Evolutionary conservation across 2,329 filamentous ascomycete genomes (phyloP).

Genomic region (Sordariomycetes sp.): DNA sequence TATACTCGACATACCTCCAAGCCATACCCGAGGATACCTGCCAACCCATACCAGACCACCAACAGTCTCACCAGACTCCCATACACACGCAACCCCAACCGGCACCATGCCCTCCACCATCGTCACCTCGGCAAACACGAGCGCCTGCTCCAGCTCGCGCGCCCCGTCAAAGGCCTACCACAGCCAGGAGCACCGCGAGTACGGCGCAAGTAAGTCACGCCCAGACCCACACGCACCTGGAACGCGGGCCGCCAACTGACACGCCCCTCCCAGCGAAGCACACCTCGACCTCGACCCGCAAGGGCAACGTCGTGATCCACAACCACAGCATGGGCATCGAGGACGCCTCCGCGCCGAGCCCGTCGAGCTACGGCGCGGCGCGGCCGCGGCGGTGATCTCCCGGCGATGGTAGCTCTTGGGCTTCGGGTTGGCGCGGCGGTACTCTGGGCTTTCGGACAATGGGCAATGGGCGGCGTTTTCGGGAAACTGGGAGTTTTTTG

Average conservation of each 20-base stretch:
- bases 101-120: slow-evolving; percentile 14
- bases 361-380: slow-evolving; percentile 11
- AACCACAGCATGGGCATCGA: slow-evolving; percentile 17
- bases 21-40: not conserved
- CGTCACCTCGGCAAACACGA: slow-evolving; percentile 13
- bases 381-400: not conserved
- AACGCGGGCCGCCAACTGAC: slow-evolving; percentile 9
- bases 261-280: slow-evolving; percentile 11
- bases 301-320: slow-evolving; percentile 15
- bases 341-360: slow-evolving; percentile 17
- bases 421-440: not conserved
- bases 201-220: slow-evolving; percentile 16
- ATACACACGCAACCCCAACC: slow-evolving; percentile 14
- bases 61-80: not conserved
- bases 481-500: not conserved
- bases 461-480: too few relatives aligned
- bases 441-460: not conserved
- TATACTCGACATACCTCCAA: not conserved
- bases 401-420: too few relatives aligned
- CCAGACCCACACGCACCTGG: not conserved
- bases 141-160: slow-evolving; percentile 13
- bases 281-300: slow-evolving; percentile 11
- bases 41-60: slow-evolving; percentile 10
- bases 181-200: slow-evolving; percentile 15
- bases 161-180: slow-evolving; percentile 11